phyloP scores from a whole-genome alignment of 2,329 filamentous ascomycete genomes.

The Orbilia brochopaga region DNA sequence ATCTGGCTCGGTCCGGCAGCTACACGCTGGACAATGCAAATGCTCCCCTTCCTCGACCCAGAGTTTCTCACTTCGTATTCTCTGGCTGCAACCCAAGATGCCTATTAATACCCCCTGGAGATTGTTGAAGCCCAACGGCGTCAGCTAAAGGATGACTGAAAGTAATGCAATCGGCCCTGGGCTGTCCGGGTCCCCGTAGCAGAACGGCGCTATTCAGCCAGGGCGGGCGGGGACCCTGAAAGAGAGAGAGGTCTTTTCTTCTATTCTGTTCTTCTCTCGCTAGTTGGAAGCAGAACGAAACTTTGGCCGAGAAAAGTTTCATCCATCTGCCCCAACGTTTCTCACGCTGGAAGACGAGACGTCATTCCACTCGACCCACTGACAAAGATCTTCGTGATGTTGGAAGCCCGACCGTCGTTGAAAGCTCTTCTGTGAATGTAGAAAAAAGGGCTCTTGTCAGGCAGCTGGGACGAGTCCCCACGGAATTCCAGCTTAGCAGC shows the following conservation, averaged over 20 bases:
- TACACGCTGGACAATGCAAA: conserved; percentile 4
- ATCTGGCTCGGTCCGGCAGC: background rate
- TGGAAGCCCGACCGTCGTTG: background rate
- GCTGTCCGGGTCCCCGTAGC: conserved; percentile 27
- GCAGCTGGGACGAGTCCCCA: background rate
- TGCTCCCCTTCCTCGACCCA: background rate
- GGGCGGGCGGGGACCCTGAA: conserved; percentile 49
- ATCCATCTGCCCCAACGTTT: conserved; percentile 46
- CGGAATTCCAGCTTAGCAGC: background rate
- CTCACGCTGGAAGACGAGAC: conserved; percentile 1
- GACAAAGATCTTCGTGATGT: background rate
- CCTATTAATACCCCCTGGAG: conserved; percentile 3
- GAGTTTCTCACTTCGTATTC: too few relatives aligned
- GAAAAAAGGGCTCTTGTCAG: background rate
- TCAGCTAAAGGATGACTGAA: conserved; percentile 7
- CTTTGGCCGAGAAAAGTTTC: conserved; percentile 10
- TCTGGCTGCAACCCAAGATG: background rate
- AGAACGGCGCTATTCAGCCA: conserved; percentile 12
- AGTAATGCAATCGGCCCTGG: conserved; percentile 16
- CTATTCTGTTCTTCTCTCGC: too few relatives aligned
- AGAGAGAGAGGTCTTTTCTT: too few relatives aligned
- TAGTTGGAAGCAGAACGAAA: conserved; percentile 11
- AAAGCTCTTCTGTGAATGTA: background rate
- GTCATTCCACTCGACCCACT: background rate
- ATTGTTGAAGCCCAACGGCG: conserved; percentile 50